These are phyloP conservation scores for Umbelopsis isabellina DNA, from an alignment of 192 early-diverging fungal species.

Conservation along the genomic window DNA sequence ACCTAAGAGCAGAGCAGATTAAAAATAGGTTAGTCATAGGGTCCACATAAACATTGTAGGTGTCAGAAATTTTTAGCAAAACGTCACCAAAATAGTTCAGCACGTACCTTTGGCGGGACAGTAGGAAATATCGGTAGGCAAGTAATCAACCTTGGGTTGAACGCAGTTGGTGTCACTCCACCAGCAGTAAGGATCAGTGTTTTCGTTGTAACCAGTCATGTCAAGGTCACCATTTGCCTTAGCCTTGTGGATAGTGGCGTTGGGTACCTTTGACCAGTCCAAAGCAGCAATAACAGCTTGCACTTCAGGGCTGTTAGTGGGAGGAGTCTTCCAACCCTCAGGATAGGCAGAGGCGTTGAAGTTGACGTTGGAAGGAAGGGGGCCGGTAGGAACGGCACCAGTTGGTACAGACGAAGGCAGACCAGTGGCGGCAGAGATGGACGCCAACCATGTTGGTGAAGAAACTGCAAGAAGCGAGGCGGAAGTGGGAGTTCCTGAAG, in stretches of 20 bases:
- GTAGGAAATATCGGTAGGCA: constrained; percentile 44
- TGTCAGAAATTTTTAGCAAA: background rate
- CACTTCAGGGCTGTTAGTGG: constrained; percentile 38
- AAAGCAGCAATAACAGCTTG: constrained; percentile 27
- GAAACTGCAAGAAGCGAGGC: constrained; percentile 18
- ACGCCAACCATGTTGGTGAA: constrained; percentile 34
- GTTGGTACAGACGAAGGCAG: constrained; percentile 23
- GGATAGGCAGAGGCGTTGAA: constrained; percentile 36
- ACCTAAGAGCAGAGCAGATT: constrained; percentile 1
- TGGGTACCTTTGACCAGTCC: constrained; percentile 38
- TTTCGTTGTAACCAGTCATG: constrained; percentile 32
- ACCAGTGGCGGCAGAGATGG: constrained; percentile 4
- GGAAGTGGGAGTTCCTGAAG: background rate
- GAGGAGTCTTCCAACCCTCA: constrained; percentile 29
- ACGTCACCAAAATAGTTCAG: too few species aligned
- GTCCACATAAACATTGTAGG: background rate
- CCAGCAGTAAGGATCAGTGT: constrained; percentile 36
- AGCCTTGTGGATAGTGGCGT: constrained; percentile 26
- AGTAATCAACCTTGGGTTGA: constrained; percentile 39
- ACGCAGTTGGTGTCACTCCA: constrained; percentile 38
- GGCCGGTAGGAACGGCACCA: constrained; percentile 9
- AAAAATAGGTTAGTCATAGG: background rate
- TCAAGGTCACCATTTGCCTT: constrained; percentile 29
- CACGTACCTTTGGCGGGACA: constrained; percentile 33
- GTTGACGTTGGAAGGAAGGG: background rate